These are phyloP conservation scores for Gossypium schwendimanii DNA, from an alignment of 441 rosid species.

Conservation along the genomic window DNA sequence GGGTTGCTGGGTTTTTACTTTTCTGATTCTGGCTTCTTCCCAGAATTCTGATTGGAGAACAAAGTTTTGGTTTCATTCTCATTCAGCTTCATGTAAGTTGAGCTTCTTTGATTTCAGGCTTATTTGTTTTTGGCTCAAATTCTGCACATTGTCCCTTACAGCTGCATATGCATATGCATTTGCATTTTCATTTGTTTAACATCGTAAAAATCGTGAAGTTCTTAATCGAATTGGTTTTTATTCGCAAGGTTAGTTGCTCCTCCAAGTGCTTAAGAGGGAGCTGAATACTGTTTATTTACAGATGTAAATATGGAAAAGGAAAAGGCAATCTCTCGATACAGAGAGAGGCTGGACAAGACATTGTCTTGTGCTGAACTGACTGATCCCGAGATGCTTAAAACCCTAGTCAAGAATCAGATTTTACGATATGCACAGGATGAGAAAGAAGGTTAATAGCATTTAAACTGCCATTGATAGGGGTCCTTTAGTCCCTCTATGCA, in stretches of 20 bases:
- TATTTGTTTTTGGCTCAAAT: not conserved
- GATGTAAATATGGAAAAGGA: conserved; percentile 38
- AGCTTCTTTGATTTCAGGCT: not conserved
- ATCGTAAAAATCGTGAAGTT: too few species aligned
- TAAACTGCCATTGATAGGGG: conserved; percentile 1
- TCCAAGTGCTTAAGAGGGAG: not conserved
- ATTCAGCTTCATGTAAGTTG: conserved; percentile 12
- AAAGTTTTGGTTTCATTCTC: not conserved
- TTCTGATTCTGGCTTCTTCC: conserved; percentile 15
- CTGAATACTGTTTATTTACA: conserved; percentile 15
- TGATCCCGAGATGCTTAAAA: conserved; percentile 40
- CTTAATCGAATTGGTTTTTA: not conserved
- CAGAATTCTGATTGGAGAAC: conserved; percentile 10
- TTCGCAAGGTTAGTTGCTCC: not conserved
- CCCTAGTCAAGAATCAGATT: conserved; percentile 57
- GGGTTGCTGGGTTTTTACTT: not conserved
- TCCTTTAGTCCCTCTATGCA: not conserved
- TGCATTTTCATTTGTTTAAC: not conserved
- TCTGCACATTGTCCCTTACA: not conserved
- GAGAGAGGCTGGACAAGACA: conserved; percentile 70
- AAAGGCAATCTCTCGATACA: conserved; percentile 42
- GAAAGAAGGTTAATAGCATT: conserved; percentile 38
- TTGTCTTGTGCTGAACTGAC: conserved; percentile 64
- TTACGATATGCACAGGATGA: conserved; percentile 28
- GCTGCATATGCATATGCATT: not conserved